A percentile compares a stretch with the other conserved stretches of the same genome.
These are phyloP conservation scores for Fusarium pseudograminearum DNA, from an alignment of 2,329 filamentous ascomycete species.

Conservation along the genomic window DNA sequence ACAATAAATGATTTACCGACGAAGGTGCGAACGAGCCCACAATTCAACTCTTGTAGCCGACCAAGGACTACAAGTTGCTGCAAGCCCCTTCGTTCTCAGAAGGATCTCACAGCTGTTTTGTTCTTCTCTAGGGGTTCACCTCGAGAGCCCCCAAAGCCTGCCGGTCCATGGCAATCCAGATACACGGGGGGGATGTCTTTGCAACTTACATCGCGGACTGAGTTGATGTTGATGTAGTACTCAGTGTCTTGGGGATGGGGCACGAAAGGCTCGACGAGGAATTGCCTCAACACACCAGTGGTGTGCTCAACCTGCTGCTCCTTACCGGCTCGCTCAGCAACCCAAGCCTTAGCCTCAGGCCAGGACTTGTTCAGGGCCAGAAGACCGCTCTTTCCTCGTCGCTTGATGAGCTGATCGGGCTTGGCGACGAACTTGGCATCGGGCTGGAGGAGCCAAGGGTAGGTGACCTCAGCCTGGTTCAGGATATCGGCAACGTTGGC, in stretches of 20 bases:
- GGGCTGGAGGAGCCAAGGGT: conserved; percentile 89
- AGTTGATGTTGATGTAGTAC: conserved; percentile 99
- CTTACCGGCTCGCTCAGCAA: conserved; percentile 92
- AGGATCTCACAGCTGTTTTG: conserved; percentile 14
- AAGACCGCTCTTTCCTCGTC: conserved; percentile 98
- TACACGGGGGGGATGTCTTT: conserved; percentile 41
- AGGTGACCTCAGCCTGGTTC: conserved; percentile 94
- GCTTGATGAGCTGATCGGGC: conserved; percentile 99
- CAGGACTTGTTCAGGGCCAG: conserved; percentile 97
- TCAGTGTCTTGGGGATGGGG: conserved; percentile 95
- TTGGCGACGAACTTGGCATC: conserved; percentile 97
- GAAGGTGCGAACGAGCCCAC: conserved; percentile 42
- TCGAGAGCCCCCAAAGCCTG: background rate
- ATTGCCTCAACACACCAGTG: conserved; percentile 88
- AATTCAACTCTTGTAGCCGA: conserved; percentile 39
- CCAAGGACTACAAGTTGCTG: conserved; percentile 39
- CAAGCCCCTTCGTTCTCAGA: conserved; percentile 17
- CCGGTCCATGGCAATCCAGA: conserved; percentile 16
- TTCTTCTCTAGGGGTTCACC: background rate
- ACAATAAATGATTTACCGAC: conserved; percentile 47
- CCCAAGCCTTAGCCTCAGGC: conserved; percentile 93
- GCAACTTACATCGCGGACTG: conserved; percentile 93
- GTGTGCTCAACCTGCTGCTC: conserved; percentile 92
- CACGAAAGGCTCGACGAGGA: conserved; percentile 98
- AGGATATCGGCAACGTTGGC: conserved; percentile 85